A percentile compares a stretch with the other conserved stretches of the same genome.
Evolutionary conservation across 768 basidiomycete genomes (phyloP).

Genomic region (Neoboletus magnificus): DNA sequence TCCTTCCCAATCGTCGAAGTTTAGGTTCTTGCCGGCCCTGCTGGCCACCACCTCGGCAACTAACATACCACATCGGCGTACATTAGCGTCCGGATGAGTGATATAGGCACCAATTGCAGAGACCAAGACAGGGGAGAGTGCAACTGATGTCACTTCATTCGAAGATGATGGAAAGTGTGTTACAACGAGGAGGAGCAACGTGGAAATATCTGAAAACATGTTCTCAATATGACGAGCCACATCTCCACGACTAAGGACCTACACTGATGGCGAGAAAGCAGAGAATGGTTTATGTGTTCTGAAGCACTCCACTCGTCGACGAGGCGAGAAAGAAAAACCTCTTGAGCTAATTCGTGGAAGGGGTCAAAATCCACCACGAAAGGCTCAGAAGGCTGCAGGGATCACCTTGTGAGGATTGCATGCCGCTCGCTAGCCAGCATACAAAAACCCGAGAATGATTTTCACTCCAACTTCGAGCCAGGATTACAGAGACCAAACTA

Average conservation of each 20-base stretch:
- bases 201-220: constrained; percentile 60
- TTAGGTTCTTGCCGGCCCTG: constrained; percentile 58
- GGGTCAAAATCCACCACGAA: not conserved
- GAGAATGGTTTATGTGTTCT: constrained; percentile 77
- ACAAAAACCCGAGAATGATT: constrained; percentile 60
- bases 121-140: constrained; percentile 61
- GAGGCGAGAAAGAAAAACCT: constrained; percentile 44
- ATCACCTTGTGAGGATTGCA: constrained; percentile 32
- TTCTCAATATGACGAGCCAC: not conserved
- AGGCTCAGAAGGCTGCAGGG: constrained; percentile 12
- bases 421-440: constrained; percentile 61
- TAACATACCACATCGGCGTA: constrained; percentile 91
- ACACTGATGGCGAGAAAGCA: constrained; percentile 76
- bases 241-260: constrained; percentile 28
- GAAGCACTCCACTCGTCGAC: constrained; percentile 70
- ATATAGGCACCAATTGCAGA: constrained; percentile 71
- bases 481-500: constrained; percentile 40
- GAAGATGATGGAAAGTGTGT: constrained; percentile 60
- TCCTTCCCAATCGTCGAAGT: constrained; percentile 85
- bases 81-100: constrained; percentile 65
- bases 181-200: constrained; percentile 61
- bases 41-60: constrained; percentile 78
- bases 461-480: constrained; percentile 59
- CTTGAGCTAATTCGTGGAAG: constrained; percentile 35
- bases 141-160: constrained; percentile 41